These are phyloP conservation scores for Phytophthora hibernalis DNA, from an alignment of 352 stramenopile genomes.

Conservation along the genomic window DNA sequence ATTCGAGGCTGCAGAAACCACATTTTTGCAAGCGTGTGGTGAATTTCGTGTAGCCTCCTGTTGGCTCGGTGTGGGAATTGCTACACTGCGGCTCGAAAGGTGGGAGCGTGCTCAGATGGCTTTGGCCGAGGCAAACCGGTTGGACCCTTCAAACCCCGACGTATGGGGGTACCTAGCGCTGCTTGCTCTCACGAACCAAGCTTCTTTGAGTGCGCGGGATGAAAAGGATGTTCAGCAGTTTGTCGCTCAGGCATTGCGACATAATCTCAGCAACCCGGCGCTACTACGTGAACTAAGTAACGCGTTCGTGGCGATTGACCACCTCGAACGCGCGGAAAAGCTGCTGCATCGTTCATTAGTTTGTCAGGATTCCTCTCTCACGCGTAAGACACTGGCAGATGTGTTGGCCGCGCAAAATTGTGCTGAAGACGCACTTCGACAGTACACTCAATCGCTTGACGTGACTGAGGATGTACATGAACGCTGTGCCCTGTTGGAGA, in stretches of 20 bases:
- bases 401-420: slow-evolving; percentile 83
- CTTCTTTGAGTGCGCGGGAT: slow-evolving; percentile 36
- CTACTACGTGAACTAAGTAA: slow-evolving; percentile 85
- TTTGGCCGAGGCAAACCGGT: slow-evolving; percentile 76
- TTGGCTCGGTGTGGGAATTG: slow-evolving; percentile 85
- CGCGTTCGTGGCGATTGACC: slow-evolving; percentile 79
- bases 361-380: slow-evolving; percentile 77
- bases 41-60: slow-evolving; percentile 71
- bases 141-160: slow-evolving; percentile 70
- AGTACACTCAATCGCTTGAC: slow-evolving; percentile 76
- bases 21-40: slow-evolving; percentile 65
- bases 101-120: slow-evolving; percentile 65
- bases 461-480: slow-evolving; percentile 44
- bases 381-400: slow-evolving; percentile 79
- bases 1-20: slow-evolving; percentile 55
- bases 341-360: slow-evolving; percentile 71
- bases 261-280: slow-evolving; percentile 65
- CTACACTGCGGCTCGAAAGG: slow-evolving; percentile 66
- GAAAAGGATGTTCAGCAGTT: slow-evolving; percentile 55
- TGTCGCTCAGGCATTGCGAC: slow-evolving; percentile 68
- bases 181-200: slow-evolving; percentile 43
- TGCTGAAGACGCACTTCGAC: slow-evolving; percentile 69
- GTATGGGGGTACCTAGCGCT: slow-evolving; percentile 85
- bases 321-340: slow-evolving; percentile 74
- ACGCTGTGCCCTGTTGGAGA: slow-evolving; percentile 59